Evolutionary conservation across 2,329 filamentous ascomycete genomes (phyloP), one percentile per base, ranked within the genome.

Genomic region (Canariomyces notabilis): DNA sequence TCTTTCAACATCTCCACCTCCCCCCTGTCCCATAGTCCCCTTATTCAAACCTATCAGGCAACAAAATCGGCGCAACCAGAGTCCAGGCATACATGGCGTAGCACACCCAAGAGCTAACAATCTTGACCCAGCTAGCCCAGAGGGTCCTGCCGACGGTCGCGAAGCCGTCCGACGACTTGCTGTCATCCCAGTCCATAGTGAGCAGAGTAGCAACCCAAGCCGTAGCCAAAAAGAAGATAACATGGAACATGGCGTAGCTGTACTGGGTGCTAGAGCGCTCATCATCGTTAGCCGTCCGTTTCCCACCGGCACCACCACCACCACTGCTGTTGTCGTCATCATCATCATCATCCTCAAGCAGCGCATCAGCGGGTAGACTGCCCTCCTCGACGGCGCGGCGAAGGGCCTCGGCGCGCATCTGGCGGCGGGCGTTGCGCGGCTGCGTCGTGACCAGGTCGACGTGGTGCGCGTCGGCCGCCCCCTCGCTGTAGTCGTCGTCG

Each of bases 91-190:
- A 98, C 67, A 98, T 87, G 42, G 73, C 82, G 67, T 98, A 96
- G 71, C 93, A 98, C 44, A 93, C 83, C 93, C 93, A 98, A 15
- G 91, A 84, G 67, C 90, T 95, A 44, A 96, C 83, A 66, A 98
- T 97, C 80, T 98, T 98, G 58, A 96, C 89, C 93, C 94, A 98
- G 62, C 89, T 95, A 23, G 93, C 93, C 79, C 89, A 95, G 68
- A 97, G 95, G 5, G 91, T 97, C 49, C 93, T 78, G 16, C 93
- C 93, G 4, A 98, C 91, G 0, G 91, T 88, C 2, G 89, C 88
- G 67, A 98, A 97, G 61, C 90, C 84, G 39, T 43, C 23, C 15
- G 29, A 16, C 44, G 77, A 76, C 37, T 78, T 74, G 49, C 81
- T 80, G 34, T 82, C 76, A 7, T 85, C 79, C 55, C 86, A 80